Conservation (phyloP, 441 rosid genomes). For the Populus hybrid region DNA sequence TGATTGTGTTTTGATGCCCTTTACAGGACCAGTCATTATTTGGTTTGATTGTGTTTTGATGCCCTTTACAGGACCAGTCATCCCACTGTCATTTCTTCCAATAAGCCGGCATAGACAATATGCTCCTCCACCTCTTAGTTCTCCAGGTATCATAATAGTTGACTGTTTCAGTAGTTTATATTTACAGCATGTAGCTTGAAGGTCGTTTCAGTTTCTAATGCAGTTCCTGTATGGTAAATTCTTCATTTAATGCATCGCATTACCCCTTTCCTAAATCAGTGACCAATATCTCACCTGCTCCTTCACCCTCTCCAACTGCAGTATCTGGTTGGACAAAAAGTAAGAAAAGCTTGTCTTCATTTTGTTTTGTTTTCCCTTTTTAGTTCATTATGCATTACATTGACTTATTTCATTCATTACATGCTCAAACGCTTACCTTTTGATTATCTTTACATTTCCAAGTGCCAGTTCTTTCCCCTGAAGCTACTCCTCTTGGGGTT, state of each 20-base stretch:
- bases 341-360: slow-evolving; percentile 24
- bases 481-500: slow-evolving; percentile 40
- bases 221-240: slow-evolving; percentile 22
- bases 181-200: background rate
- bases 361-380: background rate
- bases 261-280: slow-evolving; percentile 36
- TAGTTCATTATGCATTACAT: slow-evolving; percentile 1
- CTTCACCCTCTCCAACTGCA: slow-evolving; percentile 53
- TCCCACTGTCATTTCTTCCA: slow-evolving; percentile 42
- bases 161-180: slow-evolving; percentile 13
- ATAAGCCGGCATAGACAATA: slow-evolving; percentile 28
- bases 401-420: slow-evolving; percentile 10
- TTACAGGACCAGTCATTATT: slow-evolving; percentile 35
- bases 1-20: slow-evolving; percentile 20
- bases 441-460: slow-evolving; percentile 35
- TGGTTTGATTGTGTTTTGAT: slow-evolving; percentile 7
- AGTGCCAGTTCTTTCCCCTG: slow-evolving; percentile 40
- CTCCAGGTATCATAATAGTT: slow-evolving; percentile 37
- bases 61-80: slow-evolving; percentile 40
- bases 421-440: slow-evolving; percentile 25
- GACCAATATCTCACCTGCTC: slow-evolving; percentile 39
- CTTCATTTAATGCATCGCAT: slow-evolving; percentile 39
- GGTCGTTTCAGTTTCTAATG: slow-evolving; percentile 17
- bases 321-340: slow-evolving; percentile 42
- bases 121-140: slow-evolving; percentile 47